Conservation (phyloP, 441 rosid species). For the Populus tomentosa region DNA sequence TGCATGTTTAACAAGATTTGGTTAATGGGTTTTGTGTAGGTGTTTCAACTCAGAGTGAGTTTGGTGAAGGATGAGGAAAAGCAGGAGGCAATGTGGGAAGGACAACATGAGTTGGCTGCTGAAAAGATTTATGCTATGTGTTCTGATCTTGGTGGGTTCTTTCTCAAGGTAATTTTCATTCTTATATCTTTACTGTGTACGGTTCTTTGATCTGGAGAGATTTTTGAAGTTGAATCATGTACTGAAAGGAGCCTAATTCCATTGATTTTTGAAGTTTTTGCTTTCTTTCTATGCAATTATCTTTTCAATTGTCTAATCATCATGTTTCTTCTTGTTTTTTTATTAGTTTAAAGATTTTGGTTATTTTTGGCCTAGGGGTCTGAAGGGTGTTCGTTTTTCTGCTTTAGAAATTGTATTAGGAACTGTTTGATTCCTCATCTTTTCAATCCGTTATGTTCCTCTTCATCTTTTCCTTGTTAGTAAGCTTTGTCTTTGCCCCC, state of each 20-base stretch:
- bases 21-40: slow-evolving; percentile 32
- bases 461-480: too few relatives aligned
- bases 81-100: slow-evolving; percentile 93
- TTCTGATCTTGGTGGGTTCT: slow-evolving; percentile 41
- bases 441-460: too few relatives aligned
- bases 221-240: background rate
- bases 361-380: too few relatives aligned
- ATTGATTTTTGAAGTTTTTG: background rate
- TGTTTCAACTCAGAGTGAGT: slow-evolving; percentile 70
- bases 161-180: slow-evolving; percentile 35
- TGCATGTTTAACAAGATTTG: background rate
- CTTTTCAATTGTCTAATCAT: too few relatives aligned
- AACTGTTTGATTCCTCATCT: too few relatives aligned
- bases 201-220: background rate
- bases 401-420: too few relatives aligned
- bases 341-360: too few relatives aligned
- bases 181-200: background rate
- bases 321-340: too few relatives aligned
- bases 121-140: slow-evolving; percentile 86
- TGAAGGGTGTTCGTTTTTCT: too few relatives aligned
- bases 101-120: slow-evolving; percentile 84
- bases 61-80: slow-evolving; percentile 68
- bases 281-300: too few relatives aligned
- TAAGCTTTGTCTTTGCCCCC: too few relatives aligned
- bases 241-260: background rate